Evolutionary conservation across 305 asterid species (phyloP).

Genomic region (Solanum chacoense): DNA sequence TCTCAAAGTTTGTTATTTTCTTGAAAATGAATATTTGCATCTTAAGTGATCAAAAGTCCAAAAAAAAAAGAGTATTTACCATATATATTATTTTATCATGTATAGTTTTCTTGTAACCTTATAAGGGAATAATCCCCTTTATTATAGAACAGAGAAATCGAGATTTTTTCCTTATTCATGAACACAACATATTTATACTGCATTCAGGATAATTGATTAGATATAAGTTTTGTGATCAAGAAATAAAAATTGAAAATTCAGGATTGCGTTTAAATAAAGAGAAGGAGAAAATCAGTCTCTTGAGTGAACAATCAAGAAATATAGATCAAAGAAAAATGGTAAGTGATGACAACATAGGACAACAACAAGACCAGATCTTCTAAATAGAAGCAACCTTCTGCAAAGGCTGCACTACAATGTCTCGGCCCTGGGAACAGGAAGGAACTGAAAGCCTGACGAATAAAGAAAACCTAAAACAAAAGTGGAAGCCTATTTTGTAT

Average conservation of each 20-base stretch:
- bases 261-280: not conserved
- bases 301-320: not conserved
- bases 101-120: too few relatives aligned
- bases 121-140: too few relatives aligned
- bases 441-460: too few relatives aligned
- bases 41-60: constrained; percentile 2
- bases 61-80: not conserved
- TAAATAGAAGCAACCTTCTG: too few relatives aligned
- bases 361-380: too few relatives aligned
- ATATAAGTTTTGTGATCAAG: not conserved
- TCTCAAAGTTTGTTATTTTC: not conserved
- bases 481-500: not conserved
- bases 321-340: not conserved
- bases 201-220: too few relatives aligned
- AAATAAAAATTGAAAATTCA: too few relatives aligned
- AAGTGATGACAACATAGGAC: not conserved
- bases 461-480: not conserved
- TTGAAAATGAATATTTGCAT: constrained; percentile 16
- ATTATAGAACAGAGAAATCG: not conserved
- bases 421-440: too few relatives aligned
- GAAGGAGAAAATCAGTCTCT: not conserved
- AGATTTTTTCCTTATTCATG: too few relatives aligned
- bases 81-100: not conserved
- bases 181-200: not conserved
- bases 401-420: too few relatives aligned